Evolutionary conservation across 2,329 filamentous ascomycete species (phyloP), one percentile per base, ranked within the genome.

Genomic region (Mycocentrospora acerina): DNA sequence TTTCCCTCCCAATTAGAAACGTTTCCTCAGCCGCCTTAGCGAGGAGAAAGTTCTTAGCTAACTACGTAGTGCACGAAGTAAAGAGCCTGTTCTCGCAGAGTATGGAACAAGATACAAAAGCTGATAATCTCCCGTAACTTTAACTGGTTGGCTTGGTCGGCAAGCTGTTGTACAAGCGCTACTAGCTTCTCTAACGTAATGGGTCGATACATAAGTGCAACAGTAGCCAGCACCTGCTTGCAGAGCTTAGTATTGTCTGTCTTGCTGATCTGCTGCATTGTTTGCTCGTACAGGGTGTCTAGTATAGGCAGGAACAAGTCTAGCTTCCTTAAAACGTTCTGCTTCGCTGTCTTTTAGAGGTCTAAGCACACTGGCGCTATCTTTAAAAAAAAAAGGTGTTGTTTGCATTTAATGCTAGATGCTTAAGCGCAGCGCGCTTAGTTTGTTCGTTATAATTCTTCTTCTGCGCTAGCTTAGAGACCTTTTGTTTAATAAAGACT

Each of bases 51-150:
- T 75, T 71, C 40, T 72, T 70, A 0, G 69, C 72, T 0, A 71
- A 74, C 37, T 71, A 64, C n/a, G n/a, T n/a, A n/a, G 41, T 75
- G 70, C 1, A 74, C 58, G 42, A 72, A 46, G 42, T 48, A 53
- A 24, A 51, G 24, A 8, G 24, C 40, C 13, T 43, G 32, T 6
- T 43, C 26, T 32, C 38, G 42, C 4, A 52, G n/a, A 13, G 42
- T 51, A 32, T 48, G 43, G 14, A 50, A 46, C 11, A 67, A 75
- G n/a, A 69, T 66, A 42, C 68, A 75, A 3, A 42, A 11, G 2
- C 41, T 24, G 9, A 74, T 52, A 7, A 71, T 48, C 4, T 65
- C 39, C 19, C 32, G 24, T 25, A 25, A 33, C 7, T 51, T 29
- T 8, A 24, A n/a, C 13, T 54, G 31, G 12, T 41, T 43, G 17